A percentile compares a stretch with the other conserved stretches of the same genome.
Evolutionary conservation across 768 basidiomycete genomes (phyloP).

Genomic region (Chlorophyllum brunneum): DNA sequence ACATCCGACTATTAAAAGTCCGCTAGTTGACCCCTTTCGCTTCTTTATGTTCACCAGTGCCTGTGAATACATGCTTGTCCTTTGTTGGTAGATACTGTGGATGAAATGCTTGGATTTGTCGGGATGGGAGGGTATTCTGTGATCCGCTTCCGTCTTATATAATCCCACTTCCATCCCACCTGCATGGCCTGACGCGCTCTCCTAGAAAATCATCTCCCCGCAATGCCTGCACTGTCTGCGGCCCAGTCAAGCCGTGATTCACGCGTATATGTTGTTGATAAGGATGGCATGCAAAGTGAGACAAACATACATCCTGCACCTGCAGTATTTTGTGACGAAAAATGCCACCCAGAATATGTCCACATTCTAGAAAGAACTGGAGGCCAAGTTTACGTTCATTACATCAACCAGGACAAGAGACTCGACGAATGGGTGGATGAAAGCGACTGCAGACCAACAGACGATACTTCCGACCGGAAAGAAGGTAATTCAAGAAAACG

Average conservation of each 20-base stretch:
- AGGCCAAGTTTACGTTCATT: constrained; percentile 68
- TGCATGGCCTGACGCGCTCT: background rate
- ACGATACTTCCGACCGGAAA: constrained; percentile 19
- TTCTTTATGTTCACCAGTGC: background rate
- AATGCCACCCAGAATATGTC: constrained; percentile 36
- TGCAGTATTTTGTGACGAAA: constrained; percentile 4
- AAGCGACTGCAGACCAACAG: constrained; percentile 29
- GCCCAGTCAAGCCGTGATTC: constrained; percentile 22
- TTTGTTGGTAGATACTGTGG: constrained; percentile 10
- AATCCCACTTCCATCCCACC: background rate
- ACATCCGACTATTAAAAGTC: constrained; percentile 12
- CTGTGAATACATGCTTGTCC: constrained; percentile 13
- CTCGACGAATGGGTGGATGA: constrained; percentile 71
- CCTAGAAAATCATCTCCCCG: background rate
- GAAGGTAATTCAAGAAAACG: constrained; percentile 24
- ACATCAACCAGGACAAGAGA: constrained; percentile 63
- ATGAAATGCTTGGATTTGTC: constrained; percentile 7
- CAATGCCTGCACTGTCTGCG: constrained; percentile 29
- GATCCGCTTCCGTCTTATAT: constrained; percentile 5
- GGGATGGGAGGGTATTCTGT: constrained; percentile 5
- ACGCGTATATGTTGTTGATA: constrained; percentile 28
- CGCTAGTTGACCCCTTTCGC: constrained; percentile 8
- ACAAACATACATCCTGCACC: constrained; percentile 11
- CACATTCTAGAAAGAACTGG: constrained; percentile 49
- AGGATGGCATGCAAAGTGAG: constrained; percentile 29